Conservation (phyloP, 2,329 filamentous ascomycete species). For the Helicocarpus griseus region DNA sequence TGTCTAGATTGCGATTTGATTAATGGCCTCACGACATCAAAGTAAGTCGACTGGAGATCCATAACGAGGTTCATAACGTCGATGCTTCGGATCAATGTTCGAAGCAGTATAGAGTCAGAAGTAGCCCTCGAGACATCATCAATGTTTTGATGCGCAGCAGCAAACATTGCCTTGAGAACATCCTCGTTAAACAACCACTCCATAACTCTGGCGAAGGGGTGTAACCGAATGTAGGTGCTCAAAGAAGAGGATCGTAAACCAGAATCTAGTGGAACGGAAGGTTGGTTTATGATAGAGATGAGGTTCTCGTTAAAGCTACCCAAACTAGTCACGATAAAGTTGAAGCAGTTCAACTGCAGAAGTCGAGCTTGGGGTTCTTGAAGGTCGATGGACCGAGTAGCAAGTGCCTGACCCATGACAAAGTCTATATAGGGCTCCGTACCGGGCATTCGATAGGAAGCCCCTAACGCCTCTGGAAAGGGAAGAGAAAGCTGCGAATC, state of each 20-base stretch:
- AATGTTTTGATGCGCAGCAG: slow-evolving; percentile 66
- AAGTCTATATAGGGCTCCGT: slow-evolving; percentile 93
- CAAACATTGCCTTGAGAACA: slow-evolving; percentile 69
- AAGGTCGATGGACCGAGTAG: slow-evolving; percentile 54
- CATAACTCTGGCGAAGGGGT: slow-evolving; percentile 91
- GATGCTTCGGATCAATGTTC: slow-evolving; percentile 68
- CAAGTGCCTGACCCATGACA: slow-evolving; percentile 69
- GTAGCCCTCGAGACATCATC: slow-evolving; percentile 61
- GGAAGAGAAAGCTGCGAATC: slow-evolving; percentile 65
- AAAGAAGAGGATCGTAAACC: slow-evolving; percentile 62
- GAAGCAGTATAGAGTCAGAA: slow-evolving; percentile 69
- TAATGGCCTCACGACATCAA: slow-evolving; percentile 74
- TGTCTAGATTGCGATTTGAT: slow-evolving; percentile 57
- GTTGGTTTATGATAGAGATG: slow-evolving; percentile 72
- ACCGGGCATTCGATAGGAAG: slow-evolving; percentile 67
- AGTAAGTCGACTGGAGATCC: slow-evolving; percentile 81
- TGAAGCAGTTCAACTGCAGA: slow-evolving; percentile 68
- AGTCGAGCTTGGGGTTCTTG: slow-evolving; percentile 62
- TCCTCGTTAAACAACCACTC: slow-evolving; percentile 97
- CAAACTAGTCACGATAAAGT: slow-evolving; percentile 71
- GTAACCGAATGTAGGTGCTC: slow-evolving; percentile 69
- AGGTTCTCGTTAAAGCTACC: slow-evolving; percentile 89
- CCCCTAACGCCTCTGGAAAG: slow-evolving; percentile 78
- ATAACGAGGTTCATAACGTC: slow-evolving; percentile 75
- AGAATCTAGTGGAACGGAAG: slow-evolving; percentile 63